Conservation (phyloP, 495 filamentous ascomycete species). For the Clohesyomyces aquaticus region DNA sequence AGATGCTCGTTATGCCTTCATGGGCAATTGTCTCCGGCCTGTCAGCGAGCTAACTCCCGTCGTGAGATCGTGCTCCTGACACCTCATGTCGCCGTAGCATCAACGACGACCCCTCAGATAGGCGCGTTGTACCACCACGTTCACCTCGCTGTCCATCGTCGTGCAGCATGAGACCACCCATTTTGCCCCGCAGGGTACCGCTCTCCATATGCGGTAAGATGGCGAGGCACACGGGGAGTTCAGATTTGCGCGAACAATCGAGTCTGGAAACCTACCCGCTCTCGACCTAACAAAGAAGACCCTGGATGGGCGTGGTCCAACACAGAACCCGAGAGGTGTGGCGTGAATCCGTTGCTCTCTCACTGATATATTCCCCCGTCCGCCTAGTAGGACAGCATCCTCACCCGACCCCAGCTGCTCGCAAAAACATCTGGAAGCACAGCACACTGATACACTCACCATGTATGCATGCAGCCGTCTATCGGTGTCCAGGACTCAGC, state of each 20-base stretch:
- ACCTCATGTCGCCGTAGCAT: slow-evolving; percentile 29
- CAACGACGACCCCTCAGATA: slow-evolving; percentile 14
- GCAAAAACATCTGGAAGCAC: slow-evolving; percentile 1
- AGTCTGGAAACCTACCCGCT: slow-evolving; percentile 13
- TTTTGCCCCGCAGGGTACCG: neutral
- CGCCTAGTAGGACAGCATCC: neutral
- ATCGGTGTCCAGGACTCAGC: slow-evolving; percentile 1
- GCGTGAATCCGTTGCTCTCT: slow-evolving; percentile 21
- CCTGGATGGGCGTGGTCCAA: neutral
- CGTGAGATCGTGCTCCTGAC: neutral
- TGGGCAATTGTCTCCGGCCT: slow-evolving; percentile 1
- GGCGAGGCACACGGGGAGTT: neutral
- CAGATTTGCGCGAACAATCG: neutral
- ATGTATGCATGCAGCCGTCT: slow-evolving; percentile 36
- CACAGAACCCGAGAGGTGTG: slow-evolving; percentile 20
- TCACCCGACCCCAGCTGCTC: neutral
- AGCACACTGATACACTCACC: slow-evolving; percentile 8
- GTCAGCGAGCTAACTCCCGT: neutral
- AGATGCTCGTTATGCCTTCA: slow-evolving; percentile 2
- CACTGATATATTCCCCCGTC: slow-evolving; percentile 16
- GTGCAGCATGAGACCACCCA: slow-evolving; percentile 14
- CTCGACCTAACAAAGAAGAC: slow-evolving; percentile 11
- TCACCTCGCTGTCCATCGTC: slow-evolving; percentile 30
- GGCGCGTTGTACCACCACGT: slow-evolving; percentile 38
- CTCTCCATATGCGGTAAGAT: neutral